Conservation (phyloP, 2,329 filamentous ascomycete genomes). For the Leptographium lundbergii region DNA sequence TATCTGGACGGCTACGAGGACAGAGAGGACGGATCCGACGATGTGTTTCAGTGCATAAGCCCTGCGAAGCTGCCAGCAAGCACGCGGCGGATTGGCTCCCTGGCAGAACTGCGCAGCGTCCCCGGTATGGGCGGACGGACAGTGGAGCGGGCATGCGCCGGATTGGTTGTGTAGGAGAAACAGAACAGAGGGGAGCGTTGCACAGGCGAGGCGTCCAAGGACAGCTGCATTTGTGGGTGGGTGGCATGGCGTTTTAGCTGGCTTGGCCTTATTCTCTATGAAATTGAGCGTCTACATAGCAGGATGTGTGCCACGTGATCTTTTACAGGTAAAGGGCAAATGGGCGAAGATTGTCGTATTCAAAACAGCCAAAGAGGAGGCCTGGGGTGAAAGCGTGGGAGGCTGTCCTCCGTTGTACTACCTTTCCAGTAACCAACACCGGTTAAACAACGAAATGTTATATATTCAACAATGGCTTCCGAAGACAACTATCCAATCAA, state of each 20-base stretch:
- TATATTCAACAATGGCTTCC: too few relatives aligned
- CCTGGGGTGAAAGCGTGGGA: too few relatives aligned
- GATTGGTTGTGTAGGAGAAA: slow-evolving; percentile 18
- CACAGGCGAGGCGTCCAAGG: neutral
- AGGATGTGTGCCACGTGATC: too few relatives aligned
- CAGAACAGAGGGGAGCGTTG: neutral
- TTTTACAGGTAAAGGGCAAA: too few relatives aligned
- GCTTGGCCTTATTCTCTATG: neutral
- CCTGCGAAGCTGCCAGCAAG: too few relatives aligned
- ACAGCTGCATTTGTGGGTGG: neutral
- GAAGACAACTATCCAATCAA: too few relatives aligned
- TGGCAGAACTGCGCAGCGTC: slow-evolving; percentile 38
- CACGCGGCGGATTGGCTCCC: slow-evolving; percentile 25
- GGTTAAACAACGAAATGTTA: too few relatives aligned
- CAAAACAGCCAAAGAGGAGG: too few relatives aligned
- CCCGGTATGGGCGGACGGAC: slow-evolving; percentile 45
- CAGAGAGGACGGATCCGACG: slow-evolving; percentile 16
- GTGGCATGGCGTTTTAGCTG: neutral
- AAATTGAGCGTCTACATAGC: too few relatives aligned
- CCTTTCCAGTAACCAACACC: too few relatives aligned
- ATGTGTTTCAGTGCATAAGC: neutral
- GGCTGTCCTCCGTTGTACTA: too few relatives aligned
- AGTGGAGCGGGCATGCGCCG: slow-evolving; percentile 43
- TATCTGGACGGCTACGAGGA: slow-evolving; percentile 33
- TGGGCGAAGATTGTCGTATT: too few relatives aligned